Conservation (phyloP, 2,329 filamentous ascomycete genomes). For the Aspergillus japonicus region DNA sequence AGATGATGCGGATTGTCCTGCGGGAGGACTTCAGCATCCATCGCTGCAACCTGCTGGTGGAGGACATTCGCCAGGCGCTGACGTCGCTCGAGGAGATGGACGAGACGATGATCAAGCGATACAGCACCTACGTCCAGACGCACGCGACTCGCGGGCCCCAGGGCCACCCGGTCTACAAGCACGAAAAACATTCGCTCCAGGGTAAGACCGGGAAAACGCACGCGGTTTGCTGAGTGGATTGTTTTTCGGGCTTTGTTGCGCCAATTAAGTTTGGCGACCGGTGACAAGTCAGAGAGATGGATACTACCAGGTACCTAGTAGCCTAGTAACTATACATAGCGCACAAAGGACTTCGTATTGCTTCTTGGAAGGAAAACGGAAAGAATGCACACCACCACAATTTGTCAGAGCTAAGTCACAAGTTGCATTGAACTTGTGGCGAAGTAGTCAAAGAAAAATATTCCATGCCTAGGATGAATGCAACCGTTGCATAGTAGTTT, state of each 20-base stretch:
- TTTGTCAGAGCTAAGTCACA: neutral
- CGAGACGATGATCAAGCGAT: constrained; percentile 63
- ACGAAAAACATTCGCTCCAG: constrained; percentile 80
- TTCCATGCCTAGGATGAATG: too few relatives aligned
- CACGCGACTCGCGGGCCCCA: constrained; percentile 14
- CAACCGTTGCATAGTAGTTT: too few relatives aligned
- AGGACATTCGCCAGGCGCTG: constrained; percentile 74
- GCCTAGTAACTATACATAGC: too few relatives aligned
- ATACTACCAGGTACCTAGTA: too few relatives aligned
- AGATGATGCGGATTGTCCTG: constrained; percentile 88
- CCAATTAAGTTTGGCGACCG: neutral
- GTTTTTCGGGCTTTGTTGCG: neutral
- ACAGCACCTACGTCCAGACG: constrained; percentile 56
- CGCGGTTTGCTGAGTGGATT: constrained; percentile 64
- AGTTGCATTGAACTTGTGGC: too few relatives aligned
- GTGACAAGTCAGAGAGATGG: neutral
- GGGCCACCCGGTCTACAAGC: constrained; percentile 51
- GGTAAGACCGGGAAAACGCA: constrained; percentile 88
- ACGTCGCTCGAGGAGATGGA: constrained; percentile 71
- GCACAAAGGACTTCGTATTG: neutral
- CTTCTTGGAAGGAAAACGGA: too few relatives aligned
- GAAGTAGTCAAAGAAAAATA: too few relatives aligned
- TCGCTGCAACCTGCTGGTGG: constrained; percentile 73
- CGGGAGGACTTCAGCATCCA: constrained; percentile 83
- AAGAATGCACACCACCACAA: neutral